Percentiles rank a stretch among this genome's conserved stretches.
phyloP scores from a whole-genome alignment of 345 rosid species.

The Erucastrum elatum region DNA sequence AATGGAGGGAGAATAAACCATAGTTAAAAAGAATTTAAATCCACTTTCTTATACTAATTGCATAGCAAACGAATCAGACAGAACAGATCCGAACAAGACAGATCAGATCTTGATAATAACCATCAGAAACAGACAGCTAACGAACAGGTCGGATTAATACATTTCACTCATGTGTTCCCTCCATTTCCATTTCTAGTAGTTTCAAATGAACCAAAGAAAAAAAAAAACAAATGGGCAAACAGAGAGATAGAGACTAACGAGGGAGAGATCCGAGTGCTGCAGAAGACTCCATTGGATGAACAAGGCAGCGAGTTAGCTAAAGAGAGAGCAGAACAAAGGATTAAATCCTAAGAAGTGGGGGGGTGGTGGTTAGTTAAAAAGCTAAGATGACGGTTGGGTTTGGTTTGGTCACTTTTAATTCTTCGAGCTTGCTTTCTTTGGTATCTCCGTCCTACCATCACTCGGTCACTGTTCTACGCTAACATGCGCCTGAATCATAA shows the following conservation, averaged over 20 bases:
- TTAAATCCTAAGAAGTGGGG: not conserved
- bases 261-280: slow-evolving; percentile 63
- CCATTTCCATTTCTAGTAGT: not conserved
- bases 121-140: not conserved
- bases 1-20: not conserved
- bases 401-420: slow-evolving; percentile 13
- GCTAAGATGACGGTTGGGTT: slow-evolving; percentile 29
- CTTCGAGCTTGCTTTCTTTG: slow-evolving; percentile 30
- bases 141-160: not conserved
- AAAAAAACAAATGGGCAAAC: not conserved
- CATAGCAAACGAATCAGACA: not conserved
- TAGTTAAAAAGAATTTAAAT: not conserved
- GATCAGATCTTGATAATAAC: not conserved
- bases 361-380: slow-evolving; percentile 6
- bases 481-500: not conserved
- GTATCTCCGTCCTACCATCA: slow-evolving; percentile 26
- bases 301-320: slow-evolving; percentile 4
- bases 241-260: slow-evolving; percentile 42
- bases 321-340: not conserved
- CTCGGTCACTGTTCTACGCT: not conserved
- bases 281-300: slow-evolving; percentile 67
- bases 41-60: not conserved
- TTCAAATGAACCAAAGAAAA: not conserved
- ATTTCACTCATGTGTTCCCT: not conserved
- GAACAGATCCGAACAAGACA: slow-evolving; percentile 1